phyloP scores from a whole-genome alignment of 306 rosid species.

The Carpinus fangiana region DNA sequence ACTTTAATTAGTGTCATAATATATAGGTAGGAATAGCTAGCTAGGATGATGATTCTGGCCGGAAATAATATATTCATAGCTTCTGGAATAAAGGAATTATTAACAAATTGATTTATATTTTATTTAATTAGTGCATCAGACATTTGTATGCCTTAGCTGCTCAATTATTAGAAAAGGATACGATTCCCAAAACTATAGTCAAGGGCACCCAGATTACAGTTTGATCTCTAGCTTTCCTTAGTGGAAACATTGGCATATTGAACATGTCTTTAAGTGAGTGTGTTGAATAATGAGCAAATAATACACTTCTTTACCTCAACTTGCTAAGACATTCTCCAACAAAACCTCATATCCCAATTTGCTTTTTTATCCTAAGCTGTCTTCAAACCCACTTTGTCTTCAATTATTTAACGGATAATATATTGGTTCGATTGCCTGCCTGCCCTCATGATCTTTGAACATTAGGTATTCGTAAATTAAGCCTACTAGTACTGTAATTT shows the following conservation, averaged over 20 bases:
- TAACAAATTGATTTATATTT: constrained; percentile 1
- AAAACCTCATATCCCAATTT: constrained; percentile 23
- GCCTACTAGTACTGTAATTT: background rate
- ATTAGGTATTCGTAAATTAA: background rate
- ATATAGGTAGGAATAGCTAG: background rate
- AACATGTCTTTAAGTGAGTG: constrained; percentile 22
- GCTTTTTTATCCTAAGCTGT: constrained; percentile 3
- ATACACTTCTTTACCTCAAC: constrained; percentile 32
- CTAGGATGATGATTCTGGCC: constrained; percentile 14
- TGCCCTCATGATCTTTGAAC: constrained; percentile 1
- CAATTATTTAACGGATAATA: constrained; percentile 24
- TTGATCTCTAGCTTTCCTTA: constrained; percentile 14
- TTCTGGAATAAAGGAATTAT: constrained; percentile 18
- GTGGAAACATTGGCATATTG: constrained; percentile 24
- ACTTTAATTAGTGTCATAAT: background rate
- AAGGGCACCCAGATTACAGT: constrained; percentile 20
- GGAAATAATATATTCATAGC: background rate
- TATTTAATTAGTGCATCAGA: background rate
- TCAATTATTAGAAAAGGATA: constrained; percentile 37
- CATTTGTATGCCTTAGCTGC: constrained; percentile 10
- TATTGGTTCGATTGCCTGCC: background rate
- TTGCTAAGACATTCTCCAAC: constrained; percentile 39
- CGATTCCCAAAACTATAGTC: constrained; percentile 44
- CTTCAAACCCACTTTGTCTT: constrained; percentile 27
- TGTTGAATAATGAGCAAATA: constrained; percentile 32